phyloP scores from a whole-genome alignment of 1,139 yeast species.

The Blastobotrys ciferrii region DNA sequence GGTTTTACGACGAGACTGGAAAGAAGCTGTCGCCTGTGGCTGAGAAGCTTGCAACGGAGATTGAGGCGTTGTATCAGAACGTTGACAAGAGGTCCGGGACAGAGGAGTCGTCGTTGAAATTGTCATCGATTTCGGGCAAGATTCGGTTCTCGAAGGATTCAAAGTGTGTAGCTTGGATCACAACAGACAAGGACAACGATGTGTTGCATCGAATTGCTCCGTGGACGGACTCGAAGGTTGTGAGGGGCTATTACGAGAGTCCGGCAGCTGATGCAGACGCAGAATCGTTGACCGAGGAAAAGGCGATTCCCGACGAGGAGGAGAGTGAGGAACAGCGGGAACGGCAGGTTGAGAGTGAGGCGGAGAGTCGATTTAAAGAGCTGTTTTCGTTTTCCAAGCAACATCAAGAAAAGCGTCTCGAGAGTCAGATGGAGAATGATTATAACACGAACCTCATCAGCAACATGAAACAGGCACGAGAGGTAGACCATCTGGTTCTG shows the following conservation, averaged over 20 bases:
- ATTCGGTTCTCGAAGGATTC: slow-evolving; percentile 15
- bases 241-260: slow-evolving; percentile 8
- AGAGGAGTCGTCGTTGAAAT: slow-evolving; percentile 9
- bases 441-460: slow-evolving; percentile 21
- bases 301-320: slow-evolving; percentile 14
- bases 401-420: slow-evolving; percentile 20
- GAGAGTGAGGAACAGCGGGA: too few relatives aligned
- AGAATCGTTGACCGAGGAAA: slow-evolving; percentile 22
- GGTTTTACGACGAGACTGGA: slow-evolving; percentile 64
- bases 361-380: slow-evolving; percentile 7
- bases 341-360: neutral
- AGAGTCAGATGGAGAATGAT: slow-evolving; percentile 32
- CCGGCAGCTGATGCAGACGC: slow-evolving; percentile 7
- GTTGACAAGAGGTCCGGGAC: slow-evolving; percentile 9
- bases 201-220: slow-evolving; percentile 12
- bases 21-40: slow-evolving; percentile 50
- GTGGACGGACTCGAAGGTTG: slow-evolving; percentile 26
- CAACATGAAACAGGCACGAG: slow-evolving; percentile 37
- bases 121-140: slow-evolving; percentile 11
- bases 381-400: slow-evolving; percentile 12
- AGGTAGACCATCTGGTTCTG: slow-evolving; percentile 72
- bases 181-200: slow-evolving; percentile 13
- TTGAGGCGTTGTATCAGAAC: slow-evolving; percentile 57
- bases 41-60: slow-evolving; percentile 48
- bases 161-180: slow-evolving; percentile 15